These are phyloP conservation scores for Diplocarpon rosae DNA, from an alignment of 2,329 filamentous ascomycete genomes.

Conservation along the genomic window DNA sequence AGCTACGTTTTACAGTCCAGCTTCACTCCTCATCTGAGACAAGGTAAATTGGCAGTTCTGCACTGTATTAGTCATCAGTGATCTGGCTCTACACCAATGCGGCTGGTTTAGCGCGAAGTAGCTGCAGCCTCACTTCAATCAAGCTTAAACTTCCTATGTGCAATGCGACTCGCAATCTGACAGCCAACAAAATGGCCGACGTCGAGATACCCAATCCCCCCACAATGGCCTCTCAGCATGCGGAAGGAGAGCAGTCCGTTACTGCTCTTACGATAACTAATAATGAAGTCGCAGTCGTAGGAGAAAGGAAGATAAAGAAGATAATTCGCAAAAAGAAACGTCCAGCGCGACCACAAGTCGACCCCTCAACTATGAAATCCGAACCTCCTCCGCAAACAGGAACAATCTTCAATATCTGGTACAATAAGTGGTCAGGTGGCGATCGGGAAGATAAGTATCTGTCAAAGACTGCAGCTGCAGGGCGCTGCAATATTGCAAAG, in stretches of 20 bases:
- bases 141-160: neutral
- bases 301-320: constrained; percentile 62
- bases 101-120: too few species aligned
- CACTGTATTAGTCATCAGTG: too few species aligned
- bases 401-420: constrained; percentile 97
- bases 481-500: constrained; percentile 74
- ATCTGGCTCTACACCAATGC: too few species aligned
- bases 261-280: constrained; percentile 21
- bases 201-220: constrained; percentile 19
- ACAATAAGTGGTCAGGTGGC: constrained; percentile 96
- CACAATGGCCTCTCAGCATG: constrained; percentile 12
- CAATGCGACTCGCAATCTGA: constrained; percentile 3
- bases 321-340: constrained; percentile 84
- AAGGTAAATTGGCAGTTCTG: too few species aligned
- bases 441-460: constrained; percentile 88
- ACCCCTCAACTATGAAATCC: constrained; percentile 69
- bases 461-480: constrained; percentile 69
- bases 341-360: constrained; percentile 83
- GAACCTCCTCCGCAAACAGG: constrained; percentile 87
- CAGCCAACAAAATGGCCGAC: constrained; percentile 19
- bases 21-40: too few species aligned
- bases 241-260: constrained; percentile 11
- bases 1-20: too few species aligned
- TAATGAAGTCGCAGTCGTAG: constrained; percentile 19
- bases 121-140: too few species aligned